These are phyloP conservation scores for Macrotyloma uniflorum DNA, from an alignment of 306 rosid genomes.

Conservation along the genomic window DNA sequence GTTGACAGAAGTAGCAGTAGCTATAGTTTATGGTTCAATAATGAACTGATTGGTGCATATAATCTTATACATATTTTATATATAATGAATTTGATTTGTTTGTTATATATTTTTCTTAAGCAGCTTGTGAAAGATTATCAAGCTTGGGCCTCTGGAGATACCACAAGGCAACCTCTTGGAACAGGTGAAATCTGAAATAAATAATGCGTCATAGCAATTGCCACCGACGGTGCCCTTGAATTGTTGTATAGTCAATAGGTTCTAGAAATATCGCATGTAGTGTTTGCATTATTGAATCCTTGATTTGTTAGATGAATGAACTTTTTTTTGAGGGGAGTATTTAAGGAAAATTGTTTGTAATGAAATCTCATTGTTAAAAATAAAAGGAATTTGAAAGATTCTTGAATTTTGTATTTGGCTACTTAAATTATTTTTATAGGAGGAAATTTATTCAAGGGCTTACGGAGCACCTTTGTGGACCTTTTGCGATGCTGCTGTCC, in stretches of 20 bases:
- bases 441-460: background rate
- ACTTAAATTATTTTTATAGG: background rate
- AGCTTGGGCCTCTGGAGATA: slow-evolving; percentile 82
- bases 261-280: slow-evolving; percentile 20
- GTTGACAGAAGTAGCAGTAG: background rate
- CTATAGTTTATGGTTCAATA: background rate
- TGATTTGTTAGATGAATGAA: slow-evolving; percentile 21
- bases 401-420: background rate
- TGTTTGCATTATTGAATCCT: background rate
- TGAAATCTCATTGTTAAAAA: slow-evolving; percentile 5
- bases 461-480: no score
- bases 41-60: slow-evolving; percentile 11
- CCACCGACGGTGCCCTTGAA: slow-evolving; percentile 22
- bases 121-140: slow-evolving; percentile 95
- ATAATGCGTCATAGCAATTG: slow-evolving; percentile 18
- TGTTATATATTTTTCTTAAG: slow-evolving; percentile 24
- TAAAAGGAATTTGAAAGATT: background rate
- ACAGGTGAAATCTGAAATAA: slow-evolving; percentile 51
- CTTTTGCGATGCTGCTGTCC: no score
- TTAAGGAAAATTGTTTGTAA: no score
- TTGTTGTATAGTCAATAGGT: slow-evolving; percentile 26
- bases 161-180: slow-evolving; percentile 67
- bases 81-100: background rate
- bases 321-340: no score
- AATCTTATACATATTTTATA: slow-evolving; percentile 28